These are phyloP conservation scores for Hibiscus syriacus DNA, from an alignment of 345 rosid genomes.

Conservation along the genomic window DNA sequence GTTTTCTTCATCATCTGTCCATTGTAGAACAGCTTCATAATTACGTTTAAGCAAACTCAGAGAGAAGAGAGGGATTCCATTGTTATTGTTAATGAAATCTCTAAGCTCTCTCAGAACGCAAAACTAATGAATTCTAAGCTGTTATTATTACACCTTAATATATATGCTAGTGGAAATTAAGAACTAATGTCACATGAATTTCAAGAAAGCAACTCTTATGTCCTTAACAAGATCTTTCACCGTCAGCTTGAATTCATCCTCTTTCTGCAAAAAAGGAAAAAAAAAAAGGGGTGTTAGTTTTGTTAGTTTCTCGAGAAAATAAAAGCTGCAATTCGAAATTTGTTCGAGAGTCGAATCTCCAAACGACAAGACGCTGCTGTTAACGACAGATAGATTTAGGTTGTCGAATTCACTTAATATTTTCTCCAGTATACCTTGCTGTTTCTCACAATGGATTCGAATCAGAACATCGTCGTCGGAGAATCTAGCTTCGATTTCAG, in stretches of 20 bases:
- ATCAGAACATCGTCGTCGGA: constrained; percentile 49
- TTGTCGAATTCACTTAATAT: constrained; percentile 42
- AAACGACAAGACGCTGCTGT: constrained; percentile 47
- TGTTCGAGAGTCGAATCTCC: constrained; percentile 36
- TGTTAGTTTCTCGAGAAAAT: neutral
- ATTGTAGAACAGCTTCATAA: neutral
- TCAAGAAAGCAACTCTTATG: constrained; percentile 26
- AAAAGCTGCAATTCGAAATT: neutral
- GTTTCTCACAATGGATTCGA: constrained; percentile 54
- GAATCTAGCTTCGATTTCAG: constrained; percentile 57
- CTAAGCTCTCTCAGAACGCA: neutral
- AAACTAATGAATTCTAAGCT: neutral
- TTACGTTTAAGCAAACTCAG: neutral
- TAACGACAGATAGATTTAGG: constrained; percentile 40
- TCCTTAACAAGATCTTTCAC: constrained; percentile 40
- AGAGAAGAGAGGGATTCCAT: no score
- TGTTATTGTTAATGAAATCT: neutral
- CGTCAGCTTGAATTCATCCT: constrained; percentile 23
- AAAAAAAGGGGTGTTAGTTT: neutral
- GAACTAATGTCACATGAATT: constrained; percentile 13
- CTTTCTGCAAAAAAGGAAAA: constrained; percentile 34
- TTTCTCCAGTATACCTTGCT: constrained; percentile 34
- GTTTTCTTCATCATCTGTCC: no score
- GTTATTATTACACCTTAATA: neutral
- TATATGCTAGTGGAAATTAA: neutral